These are phyloP conservation scores for Pseudozyma flocculosa DNA, from an alignment of 1,284 basidiomycete species.

Conservation along the genomic window DNA sequence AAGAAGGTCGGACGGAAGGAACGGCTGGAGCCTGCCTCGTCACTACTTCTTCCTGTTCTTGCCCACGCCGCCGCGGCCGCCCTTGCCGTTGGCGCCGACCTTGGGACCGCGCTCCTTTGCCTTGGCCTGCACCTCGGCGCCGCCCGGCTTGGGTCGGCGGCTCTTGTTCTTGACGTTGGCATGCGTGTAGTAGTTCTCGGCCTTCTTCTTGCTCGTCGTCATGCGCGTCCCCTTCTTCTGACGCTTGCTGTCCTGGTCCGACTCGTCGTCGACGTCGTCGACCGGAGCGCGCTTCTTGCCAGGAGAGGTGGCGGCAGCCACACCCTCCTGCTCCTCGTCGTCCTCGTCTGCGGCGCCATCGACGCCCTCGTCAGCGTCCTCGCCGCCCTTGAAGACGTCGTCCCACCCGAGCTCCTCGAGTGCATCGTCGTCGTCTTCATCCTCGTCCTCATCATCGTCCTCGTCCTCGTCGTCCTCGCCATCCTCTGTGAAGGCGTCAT, in stretches of 20 bases:
- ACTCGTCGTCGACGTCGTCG: conserved; percentile 49
- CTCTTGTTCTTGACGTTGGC: conserved; percentile 59
- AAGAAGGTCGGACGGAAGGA: too few relatives aligned
- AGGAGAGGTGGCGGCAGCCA: conserved; percentile 21
- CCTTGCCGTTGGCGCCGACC: conserved; percentile 49
- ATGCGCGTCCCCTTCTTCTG: conserved; percentile 48
- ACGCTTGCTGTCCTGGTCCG: conserved; percentile 15
- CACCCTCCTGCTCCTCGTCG: conserved; percentile 50
- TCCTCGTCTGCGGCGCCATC: conserved; percentile 14
- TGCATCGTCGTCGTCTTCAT: conserved; percentile 40
- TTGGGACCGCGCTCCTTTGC: conserved; percentile 43
- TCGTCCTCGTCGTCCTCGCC: conserved; percentile 62
- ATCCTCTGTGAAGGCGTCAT: conserved; percentile 36
- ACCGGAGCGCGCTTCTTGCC: conserved; percentile 40
- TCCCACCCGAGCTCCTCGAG: conserved; percentile 77
- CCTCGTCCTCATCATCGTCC: conserved; percentile 14
- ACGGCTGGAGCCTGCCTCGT: too few relatives aligned
- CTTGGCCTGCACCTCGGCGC: conserved; percentile 20
- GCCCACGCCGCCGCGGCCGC: conserved; percentile 30
- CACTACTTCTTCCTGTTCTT: neutral
- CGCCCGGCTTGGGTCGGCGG: conserved; percentile 59
- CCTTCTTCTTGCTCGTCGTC: conserved; percentile 67
- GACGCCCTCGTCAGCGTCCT: conserved; percentile 30
- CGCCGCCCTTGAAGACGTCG: conserved; percentile 66
- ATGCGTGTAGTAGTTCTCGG: conserved; percentile 78